These are phyloP conservation scores for Tetracladium maxilliforme DNA, from an alignment of 2,329 filamentous ascomycete species.

Conservation along the genomic window DNA sequence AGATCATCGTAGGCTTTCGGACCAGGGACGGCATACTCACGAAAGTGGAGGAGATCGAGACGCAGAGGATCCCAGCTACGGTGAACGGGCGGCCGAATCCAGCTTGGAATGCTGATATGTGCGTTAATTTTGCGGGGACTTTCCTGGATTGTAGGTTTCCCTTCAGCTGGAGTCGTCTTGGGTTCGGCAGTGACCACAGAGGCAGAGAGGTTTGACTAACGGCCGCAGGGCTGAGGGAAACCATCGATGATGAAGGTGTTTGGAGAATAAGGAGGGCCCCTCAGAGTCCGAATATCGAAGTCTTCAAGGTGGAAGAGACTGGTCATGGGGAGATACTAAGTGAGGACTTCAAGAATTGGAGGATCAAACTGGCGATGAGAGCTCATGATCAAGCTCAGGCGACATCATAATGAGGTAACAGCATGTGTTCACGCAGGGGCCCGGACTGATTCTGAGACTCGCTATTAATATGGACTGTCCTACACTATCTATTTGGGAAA, in stretches of 20 bases:
- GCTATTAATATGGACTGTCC: no score
- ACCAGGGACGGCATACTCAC: constrained; percentile 56
- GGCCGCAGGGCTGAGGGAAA: constrained; percentile 42
- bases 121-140: constrained; percentile 73
- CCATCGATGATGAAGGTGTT: constrained; percentile 54
- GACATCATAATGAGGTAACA: no score
- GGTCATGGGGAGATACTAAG: constrained; percentile 67
- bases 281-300: constrained; percentile 50
- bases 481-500: no score
- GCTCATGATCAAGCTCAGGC: no score
- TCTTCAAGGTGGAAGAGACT: constrained; percentile 57
- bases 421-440: no score
- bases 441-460: no score
- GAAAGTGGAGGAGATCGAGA: constrained; percentile 65
- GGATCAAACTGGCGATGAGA: constrained; percentile 16
- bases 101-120: constrained; percentile 82
- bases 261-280: constrained; percentile 64
- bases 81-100: constrained; percentile 49
- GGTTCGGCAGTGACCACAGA: neutral
- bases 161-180: constrained; percentile 8
- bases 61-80: constrained; percentile 60
- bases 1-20: constrained; percentile 82
- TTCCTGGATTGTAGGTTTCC: constrained; percentile 59
- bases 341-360: constrained; percentile 64
- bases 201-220: no score